These are phyloP conservation scores for Cymodocea nodosa DNA, from an alignment of 116 monocot species.

Conservation along the genomic window DNA sequence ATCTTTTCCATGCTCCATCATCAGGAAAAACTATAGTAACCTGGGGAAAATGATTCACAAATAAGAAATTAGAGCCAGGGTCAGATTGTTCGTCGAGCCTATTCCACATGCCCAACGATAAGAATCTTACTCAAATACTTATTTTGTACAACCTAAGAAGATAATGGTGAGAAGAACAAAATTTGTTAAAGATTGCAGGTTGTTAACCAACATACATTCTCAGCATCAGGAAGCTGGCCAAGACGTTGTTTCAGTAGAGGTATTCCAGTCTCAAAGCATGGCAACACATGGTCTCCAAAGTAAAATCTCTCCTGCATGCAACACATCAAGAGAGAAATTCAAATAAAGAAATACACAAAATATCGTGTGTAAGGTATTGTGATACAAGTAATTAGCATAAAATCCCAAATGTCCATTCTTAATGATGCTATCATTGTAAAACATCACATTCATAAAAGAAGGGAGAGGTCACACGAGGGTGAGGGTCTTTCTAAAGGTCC, in stretches of 20 bases:
- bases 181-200: not conserved
- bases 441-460: no score
- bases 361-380: not conserved
- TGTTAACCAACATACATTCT: constrained; percentile 44
- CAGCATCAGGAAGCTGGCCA: constrained; percentile 63
- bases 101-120: no score
- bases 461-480: no score
- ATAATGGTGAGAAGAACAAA: not conserved
- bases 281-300: constrained; percentile 92
- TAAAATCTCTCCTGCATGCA: constrained; percentile 83
- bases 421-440: no score
- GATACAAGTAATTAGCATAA: no score
- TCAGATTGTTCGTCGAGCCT: not conserved
- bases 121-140: no score
- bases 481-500: no score
- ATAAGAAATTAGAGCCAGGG: not conserved
- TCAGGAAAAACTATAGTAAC: constrained; percentile 94
- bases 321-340: not conserved
- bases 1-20: constrained; percentile 98
- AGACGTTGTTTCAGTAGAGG: constrained; percentile 77
- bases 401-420: no score
- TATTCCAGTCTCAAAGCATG: constrained; percentile 93
- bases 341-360: not conserved
- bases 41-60: constrained; percentile 12
- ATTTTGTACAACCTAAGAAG: not conserved